Evolutionary conservation across 805 yeast species (phyloP), one percentile per base, ranked within the genome.

Genomic region (Brettanomyces custersianus): DNA sequence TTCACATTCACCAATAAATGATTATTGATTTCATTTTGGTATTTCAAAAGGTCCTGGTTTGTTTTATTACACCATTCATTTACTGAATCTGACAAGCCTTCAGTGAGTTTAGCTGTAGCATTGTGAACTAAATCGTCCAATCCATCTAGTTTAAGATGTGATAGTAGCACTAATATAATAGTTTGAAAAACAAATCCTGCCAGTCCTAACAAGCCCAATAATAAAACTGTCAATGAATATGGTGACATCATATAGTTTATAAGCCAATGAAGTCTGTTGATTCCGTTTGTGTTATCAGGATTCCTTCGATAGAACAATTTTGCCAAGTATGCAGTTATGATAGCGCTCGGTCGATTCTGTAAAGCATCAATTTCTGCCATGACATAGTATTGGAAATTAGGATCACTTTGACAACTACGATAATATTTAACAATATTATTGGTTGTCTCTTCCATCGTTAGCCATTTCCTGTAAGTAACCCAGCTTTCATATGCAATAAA

Each of bases 1-100:
- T 67, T 64, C 1, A 84, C 66, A 73, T 82, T 72, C 0, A 83
- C 82, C 41, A 88, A 74, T 12, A 86, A 43, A 25, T 77, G 71
- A 4, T 66, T 59, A 54, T 92, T 92, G 22, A 87, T 56, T 4
- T 52, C 52, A 2, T 43, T 42, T 49, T 82, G 77, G 28, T 77
- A 68, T 0, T 42, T 35, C 5, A 54, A 44, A 6, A 88, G 59
- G 39, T 72, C 73, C 0, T 36, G 39, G 48, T 86, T 86, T 1
- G 87, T 74, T 11, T 65, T 59, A 24, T 56, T 52, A 0, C 72
- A 56, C 90, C 90, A 81, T 3, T 44, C 40, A 17, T 42, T 30
- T 22, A 72, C 36, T 4, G 68, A 64, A 1, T 44, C 42, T 25
- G 55, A 49, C 4, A 72, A 33, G 16, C 36, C 18, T 11, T 9